Conservation (phyloP, 805 yeast genomes). For the Priceomyces castillae region DNA sequence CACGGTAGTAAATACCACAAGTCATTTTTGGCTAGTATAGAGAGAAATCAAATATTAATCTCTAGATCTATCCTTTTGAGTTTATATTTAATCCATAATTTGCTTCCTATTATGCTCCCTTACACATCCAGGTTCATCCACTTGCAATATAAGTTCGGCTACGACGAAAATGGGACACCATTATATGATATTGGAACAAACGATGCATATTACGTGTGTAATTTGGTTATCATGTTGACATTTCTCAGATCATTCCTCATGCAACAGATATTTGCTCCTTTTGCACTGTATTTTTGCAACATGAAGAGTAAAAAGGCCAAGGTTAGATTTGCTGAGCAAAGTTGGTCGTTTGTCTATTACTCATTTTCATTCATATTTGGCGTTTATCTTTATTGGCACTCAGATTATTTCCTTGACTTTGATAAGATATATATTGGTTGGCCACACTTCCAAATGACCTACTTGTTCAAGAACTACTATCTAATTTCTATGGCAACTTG, state of each 20-base stretch:
- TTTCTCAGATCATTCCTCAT: constrained; percentile 61
- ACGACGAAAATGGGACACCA: constrained; percentile 13
- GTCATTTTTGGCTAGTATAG: constrained; percentile 27
- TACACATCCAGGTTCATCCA: constrained; percentile 35
- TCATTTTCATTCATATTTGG: constrained; percentile 55
- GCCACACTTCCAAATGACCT: constrained; percentile 66
- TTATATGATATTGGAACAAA: constrained; percentile 54
- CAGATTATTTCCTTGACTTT: constrained; percentile 58
- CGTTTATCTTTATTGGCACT: constrained; percentile 49
- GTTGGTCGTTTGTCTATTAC: constrained; percentile 71
- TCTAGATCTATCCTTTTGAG: constrained; percentile 27
- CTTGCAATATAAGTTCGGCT: constrained; percentile 26
- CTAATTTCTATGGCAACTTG: constrained; percentile 71
- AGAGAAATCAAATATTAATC: constrained; percentile 35
- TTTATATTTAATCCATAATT: constrained; percentile 26
- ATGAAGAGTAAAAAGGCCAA: constrained; percentile 51
- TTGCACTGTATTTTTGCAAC: constrained; percentile 43
- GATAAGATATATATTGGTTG: constrained; percentile 62
- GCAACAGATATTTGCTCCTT: constrained; percentile 55
- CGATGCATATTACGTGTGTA: constrained; percentile 53
- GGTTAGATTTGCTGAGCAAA: constrained; percentile 80
- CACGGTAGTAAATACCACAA: constrained; percentile 13
- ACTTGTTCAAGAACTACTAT: constrained; percentile 63
- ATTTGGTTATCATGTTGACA: constrained; percentile 54
- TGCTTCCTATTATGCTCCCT: constrained; percentile 19